Base-by-base conservation (phyloP, 2,329 filamentous ascomycete species). In the Hymenoscyphus repandus region DNA sequence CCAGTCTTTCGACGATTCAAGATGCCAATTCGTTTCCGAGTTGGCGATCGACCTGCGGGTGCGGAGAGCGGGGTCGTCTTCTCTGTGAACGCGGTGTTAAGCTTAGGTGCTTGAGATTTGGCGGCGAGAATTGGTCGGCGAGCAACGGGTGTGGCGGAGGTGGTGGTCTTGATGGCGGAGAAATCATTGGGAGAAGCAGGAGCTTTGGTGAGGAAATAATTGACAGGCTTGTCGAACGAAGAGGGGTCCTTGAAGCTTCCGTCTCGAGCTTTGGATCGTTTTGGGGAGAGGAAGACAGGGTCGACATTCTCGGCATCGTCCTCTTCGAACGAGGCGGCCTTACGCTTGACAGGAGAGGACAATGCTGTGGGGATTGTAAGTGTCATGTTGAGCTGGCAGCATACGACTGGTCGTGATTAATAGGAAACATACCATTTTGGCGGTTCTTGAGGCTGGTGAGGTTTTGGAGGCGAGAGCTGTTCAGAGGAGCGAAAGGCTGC, bases 11-110 rank as follows among this genome's bases (percentile, higher is more conserved):
- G 84, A 52, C 86, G 82, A 64, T 78, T 82, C 38, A 90, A 74
- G 56, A 90, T 80, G 46, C 82, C 80, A 27, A 83, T 74, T 53
- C 83, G 80, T 71, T 89, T 90, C 61, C 85, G 74, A n/a, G 78
- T 86, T 2, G 90, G 89, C 2, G 89, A 93, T 55, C 90, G 87
- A 43, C 90, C 88, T 59, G 87, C 88, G 37, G 86, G 85, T n/a
- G 85, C 81, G 42, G 81, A 75, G 15, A 80, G 70, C 11, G 82
- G 77, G 12, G 78, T 72, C 0, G 80, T 74, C 56, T 73, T 74
- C 22, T 27, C 22, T 54, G 72, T 59, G 53, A 60, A 10, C 22
- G 53, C 72, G 51, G 70, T 70, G 66, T 71, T 74, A 50, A 77
- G 59, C 59, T 71, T 78, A 58, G 65, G 49, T 68, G 47, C 71